Evolutionary conservation across 176 grass and related monocot species (phyloP).

Genomic region (Raddia distichophylla): DNA sequence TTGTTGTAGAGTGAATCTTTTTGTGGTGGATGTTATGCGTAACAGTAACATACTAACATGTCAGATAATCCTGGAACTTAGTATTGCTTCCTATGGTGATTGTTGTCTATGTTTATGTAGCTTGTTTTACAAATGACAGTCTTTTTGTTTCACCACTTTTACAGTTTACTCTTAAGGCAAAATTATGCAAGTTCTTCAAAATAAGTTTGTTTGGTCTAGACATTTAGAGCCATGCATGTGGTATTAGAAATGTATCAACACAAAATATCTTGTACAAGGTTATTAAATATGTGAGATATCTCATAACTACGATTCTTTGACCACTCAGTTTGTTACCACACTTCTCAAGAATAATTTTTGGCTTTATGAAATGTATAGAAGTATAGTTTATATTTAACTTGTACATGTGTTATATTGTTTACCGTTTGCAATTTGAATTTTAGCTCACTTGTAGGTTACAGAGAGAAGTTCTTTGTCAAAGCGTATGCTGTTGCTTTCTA

Average conservation of each 20-base stretch:
- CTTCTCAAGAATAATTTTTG: background rate
- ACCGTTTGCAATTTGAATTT: constrained; percentile 35
- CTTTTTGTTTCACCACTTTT: background rate
- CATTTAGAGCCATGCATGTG: background rate
- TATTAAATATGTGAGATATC: background rate
- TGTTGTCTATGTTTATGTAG: background rate
- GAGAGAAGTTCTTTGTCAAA: constrained; percentile 94
- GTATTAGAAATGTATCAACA: background rate
- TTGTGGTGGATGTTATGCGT: background rate
- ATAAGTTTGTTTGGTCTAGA: too few species aligned
- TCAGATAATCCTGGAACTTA: background rate
- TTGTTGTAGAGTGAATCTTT: background rate
- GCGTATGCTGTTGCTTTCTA: constrained; percentile 88
- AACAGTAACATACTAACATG: too few species aligned
- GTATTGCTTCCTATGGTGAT: background rate
- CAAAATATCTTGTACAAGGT: background rate
- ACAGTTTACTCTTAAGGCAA: background rate
- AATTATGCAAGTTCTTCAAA: background rate
- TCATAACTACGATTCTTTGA: background rate
- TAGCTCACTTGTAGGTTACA: constrained; percentile 75
- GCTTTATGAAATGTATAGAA: background rate
- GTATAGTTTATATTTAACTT: constrained; percentile 1
- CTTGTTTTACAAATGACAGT: background rate
- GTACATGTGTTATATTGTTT: background rate
- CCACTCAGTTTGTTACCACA: background rate